These are phyloP conservation scores for Pyrrhoderma noxium DNA, from an alignment of 1,284 basidiomycete species.

Conservation along the genomic window DNA sequence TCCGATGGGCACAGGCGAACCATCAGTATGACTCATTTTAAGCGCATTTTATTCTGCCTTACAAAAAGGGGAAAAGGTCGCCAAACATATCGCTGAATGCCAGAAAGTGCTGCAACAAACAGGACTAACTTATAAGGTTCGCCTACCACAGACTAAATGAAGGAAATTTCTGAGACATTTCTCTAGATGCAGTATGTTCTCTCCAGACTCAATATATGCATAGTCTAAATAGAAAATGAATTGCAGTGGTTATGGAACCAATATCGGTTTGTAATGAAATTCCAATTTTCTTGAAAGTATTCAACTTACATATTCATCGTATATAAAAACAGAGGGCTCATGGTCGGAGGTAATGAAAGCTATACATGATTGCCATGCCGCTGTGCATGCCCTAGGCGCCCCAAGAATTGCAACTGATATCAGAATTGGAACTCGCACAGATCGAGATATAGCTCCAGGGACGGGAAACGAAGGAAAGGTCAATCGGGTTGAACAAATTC, in stretches of 20 bases:
- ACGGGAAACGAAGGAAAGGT: constrained; percentile 74
- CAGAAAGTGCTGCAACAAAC: constrained; percentile 74
- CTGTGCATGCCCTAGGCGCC: constrained; percentile 65
- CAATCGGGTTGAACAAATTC: constrained; percentile 70
- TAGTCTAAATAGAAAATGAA: too few species aligned
- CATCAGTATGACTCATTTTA: constrained; percentile 44
- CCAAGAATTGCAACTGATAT: constrained; percentile 81
- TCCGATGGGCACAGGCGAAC: constrained; percentile 65
- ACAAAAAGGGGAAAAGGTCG: constrained; percentile 38
- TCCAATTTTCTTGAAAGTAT: background rate
- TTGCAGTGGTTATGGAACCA: constrained; percentile 81
- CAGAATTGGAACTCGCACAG: constrained; percentile 83
- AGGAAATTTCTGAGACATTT: constrained; percentile 8
- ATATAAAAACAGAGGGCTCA: constrained; percentile 55
- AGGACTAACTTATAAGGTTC: constrained; percentile 74
- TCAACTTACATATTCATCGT: constrained; percentile 10
- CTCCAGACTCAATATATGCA: background rate
- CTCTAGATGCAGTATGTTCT: constrained; percentile 66
- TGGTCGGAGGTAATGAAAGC: constrained; percentile 76
- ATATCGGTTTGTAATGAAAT: constrained; percentile 56
- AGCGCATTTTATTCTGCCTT: constrained; percentile 11
- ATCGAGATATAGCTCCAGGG: constrained; percentile 57
- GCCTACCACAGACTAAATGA: constrained; percentile 20
- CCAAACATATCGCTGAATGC: constrained; percentile 70
- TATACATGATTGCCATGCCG: constrained; percentile 83